phyloP scores from a whole-genome alignment of 2,329 filamentous ascomycete genomes.

The Hawksworthiomyces lignivorus region DNA sequence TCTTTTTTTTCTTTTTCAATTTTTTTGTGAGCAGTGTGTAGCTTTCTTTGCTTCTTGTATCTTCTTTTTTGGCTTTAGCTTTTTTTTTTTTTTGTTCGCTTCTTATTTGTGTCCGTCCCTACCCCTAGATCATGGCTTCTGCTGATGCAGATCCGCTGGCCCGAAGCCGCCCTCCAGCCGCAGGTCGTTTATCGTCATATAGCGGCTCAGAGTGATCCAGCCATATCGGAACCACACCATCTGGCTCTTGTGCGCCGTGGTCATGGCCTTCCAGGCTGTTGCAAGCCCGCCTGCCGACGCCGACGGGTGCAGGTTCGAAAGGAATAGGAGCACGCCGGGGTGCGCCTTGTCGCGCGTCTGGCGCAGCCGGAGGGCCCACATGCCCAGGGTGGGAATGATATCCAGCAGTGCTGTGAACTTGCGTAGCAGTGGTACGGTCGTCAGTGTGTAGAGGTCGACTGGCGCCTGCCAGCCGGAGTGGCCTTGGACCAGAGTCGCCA shows the following conservation, averaged over 20 bases:
- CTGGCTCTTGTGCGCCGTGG: constrained; percentile 80
- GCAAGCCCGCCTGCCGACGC: constrained; percentile 36
- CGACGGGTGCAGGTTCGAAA: constrained; percentile 47
- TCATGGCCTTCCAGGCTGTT: constrained; percentile 78
- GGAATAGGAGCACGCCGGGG: constrained; percentile 57
- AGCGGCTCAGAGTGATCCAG: constrained; percentile 84
- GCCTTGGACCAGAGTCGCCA: constrained; percentile 56
- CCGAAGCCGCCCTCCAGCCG: constrained; percentile 37
- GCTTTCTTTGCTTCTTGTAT: too few relatives aligned
- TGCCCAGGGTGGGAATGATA: constrained; percentile 58
- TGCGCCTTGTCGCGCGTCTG: constrained; percentile 32
- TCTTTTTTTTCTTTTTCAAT: background rate
- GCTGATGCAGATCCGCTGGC: constrained; percentile 1
- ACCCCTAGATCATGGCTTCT: constrained; percentile 8
- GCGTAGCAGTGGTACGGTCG: constrained; percentile 60
- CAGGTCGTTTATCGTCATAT: constrained; percentile 94
- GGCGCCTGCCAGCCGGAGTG: constrained; percentile 61
- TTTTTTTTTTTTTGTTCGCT: background rate
- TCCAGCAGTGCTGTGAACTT: constrained; percentile 82
- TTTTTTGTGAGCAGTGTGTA: too few relatives aligned
- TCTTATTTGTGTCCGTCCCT: background rate
- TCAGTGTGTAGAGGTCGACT: constrained; percentile 79
- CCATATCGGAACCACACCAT: constrained; percentile 99
- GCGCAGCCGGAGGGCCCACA: constrained; percentile 37
- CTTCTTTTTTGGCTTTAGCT: too few relatives aligned